Conservation (phyloP, 2,329 filamentous ascomycete species). For the Rutstroemia sydowiana region DNA sequence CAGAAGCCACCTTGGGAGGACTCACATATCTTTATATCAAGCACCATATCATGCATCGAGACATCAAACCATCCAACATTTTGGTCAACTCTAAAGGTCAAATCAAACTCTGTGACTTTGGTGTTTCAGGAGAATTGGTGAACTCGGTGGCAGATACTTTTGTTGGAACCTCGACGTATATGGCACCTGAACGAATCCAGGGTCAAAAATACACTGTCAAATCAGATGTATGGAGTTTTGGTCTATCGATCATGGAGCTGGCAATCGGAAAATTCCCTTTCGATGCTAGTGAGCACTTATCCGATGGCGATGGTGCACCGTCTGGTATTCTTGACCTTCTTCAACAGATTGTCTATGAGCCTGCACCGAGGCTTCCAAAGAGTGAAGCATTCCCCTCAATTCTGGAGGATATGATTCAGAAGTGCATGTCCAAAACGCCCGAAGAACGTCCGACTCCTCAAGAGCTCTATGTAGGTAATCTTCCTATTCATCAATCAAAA, state of each 20-base stretch:
- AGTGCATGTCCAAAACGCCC: slow-evolving; percentile 85
- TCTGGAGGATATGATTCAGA: slow-evolving; percentile 93
- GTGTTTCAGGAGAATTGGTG: slow-evolving; percentile 94
- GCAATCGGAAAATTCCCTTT: slow-evolving; percentile 98
- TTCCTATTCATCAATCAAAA: slow-evolving; percentile 11
- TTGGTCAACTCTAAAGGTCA: slow-evolving; percentile 87
- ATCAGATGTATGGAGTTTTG: slow-evolving; percentile 96
- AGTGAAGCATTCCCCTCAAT: slow-evolving; percentile 95
- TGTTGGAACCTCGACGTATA: slow-evolving; percentile 97
- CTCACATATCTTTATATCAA: slow-evolving; percentile 91
- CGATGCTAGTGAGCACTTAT: slow-evolving; percentile 61
- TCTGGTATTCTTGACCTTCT: slow-evolving; percentile 93
- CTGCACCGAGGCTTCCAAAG: slow-evolving; percentile 86
- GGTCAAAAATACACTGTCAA: slow-evolving; percentile 96
- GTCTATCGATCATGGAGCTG: slow-evolving; percentile 89
- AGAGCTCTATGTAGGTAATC: slow-evolving; percentile 73
- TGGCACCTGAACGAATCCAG: slow-evolving; percentile 97
- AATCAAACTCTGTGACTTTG: slow-evolving; percentile 98
- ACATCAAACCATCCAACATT: slow-evolving; percentile 98
- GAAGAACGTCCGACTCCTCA: slow-evolving; percentile 80
- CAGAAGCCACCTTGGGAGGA: slow-evolving; percentile 87
- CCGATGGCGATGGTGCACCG: slow-evolving; percentile 72
- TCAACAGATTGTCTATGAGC: slow-evolving; percentile 96
- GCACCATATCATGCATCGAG: slow-evolving; percentile 97
- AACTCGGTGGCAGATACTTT: slow-evolving; percentile 98